phyloP scores from a whole-genome alignment of 2,329 filamentous ascomycete genomes.

The Aspergillus sp. region DNA sequence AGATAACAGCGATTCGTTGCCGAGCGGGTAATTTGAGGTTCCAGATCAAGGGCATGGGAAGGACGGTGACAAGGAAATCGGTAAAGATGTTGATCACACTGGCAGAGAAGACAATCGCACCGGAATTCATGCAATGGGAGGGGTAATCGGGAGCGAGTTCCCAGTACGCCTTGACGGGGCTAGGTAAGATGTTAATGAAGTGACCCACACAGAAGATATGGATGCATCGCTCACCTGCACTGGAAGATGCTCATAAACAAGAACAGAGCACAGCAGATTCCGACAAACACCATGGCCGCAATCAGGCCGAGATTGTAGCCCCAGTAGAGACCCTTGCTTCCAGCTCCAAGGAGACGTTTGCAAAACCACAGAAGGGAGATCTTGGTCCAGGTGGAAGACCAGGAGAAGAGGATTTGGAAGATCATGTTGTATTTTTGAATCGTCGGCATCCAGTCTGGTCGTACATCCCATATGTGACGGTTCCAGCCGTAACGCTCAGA shows the following conservation, averaged over 20 bases:
- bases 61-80: conserved; percentile 33
- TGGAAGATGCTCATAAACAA: conserved; percentile 37
- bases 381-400: conserved; percentile 36
- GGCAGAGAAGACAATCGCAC: conserved; percentile 30
- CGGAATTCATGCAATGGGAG: conserved; percentile 29
- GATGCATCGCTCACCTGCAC: conserved; percentile 36
- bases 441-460: conserved; percentile 23
- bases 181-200: background rate
- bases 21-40: conserved; percentile 34
- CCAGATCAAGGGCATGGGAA: conserved; percentile 44
- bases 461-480: conserved; percentile 44
- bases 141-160: conserved; percentile 24
- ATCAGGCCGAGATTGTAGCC: conserved; percentile 24
- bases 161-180: conserved; percentile 32
- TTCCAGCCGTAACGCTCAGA: conserved; percentile 36
- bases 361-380: conserved; percentile 40
- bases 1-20: conserved; percentile 37
- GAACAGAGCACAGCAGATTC: conserved; percentile 29
- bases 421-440: conserved; percentile 37
- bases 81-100: conserved; percentile 40
- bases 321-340: conserved; percentile 26
- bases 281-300: conserved; percentile 31
- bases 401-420: conserved; percentile 37
- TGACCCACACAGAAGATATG: background rate
- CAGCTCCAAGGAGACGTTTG: conserved; percentile 29